phyloP scores from a whole-genome alignment of 1,139 yeast genomes.

The Diutina neorugosa region DNA sequence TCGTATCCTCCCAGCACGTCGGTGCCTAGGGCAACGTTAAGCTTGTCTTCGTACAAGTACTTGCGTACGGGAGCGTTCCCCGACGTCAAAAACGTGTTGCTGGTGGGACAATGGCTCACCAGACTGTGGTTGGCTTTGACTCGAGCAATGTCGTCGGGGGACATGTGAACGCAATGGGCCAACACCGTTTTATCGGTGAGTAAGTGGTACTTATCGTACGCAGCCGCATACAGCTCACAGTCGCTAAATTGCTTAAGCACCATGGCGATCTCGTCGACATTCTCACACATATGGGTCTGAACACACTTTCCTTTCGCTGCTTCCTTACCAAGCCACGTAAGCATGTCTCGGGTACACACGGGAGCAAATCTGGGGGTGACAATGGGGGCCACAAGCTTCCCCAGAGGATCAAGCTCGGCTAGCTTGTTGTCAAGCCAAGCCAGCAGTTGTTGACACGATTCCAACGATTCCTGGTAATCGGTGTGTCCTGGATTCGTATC shows the following conservation, averaged over 20 bases:
- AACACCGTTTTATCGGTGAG: constrained; percentile 57
- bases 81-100: constrained; percentile 78
- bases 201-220: constrained; percentile 55
- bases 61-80: constrained; percentile 78
- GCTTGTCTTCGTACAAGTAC: constrained; percentile 49
- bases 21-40: constrained; percentile 80
- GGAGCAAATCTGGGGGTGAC: constrained; percentile 95
- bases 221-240: constrained; percentile 56
- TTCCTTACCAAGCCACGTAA: constrained; percentile 52
- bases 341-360: constrained; percentile 54
- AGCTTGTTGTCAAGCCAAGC: constrained; percentile 47
- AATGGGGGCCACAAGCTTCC: constrained; percentile 50
- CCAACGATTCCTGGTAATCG: constrained; percentile 51
- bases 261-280: constrained; percentile 60
- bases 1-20: constrained; percentile 91
- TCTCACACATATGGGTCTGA: constrained; percentile 88
- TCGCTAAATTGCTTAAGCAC: constrained; percentile 69
- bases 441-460: constrained; percentile 48
- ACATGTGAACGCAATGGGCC: constrained; percentile 81
- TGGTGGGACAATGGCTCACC: constrained; percentile 86
- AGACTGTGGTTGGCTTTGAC: constrained; percentile 50
- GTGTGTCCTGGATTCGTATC: constrained; percentile 49
- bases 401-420: constrained; percentile 27
- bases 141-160: constrained; percentile 48
- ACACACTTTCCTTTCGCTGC: constrained; percentile 48